Evolutionary conservation across 371 early-diverging fungal genomes (phyloP).

Genomic region (Rhizopus stolonifer): DNA sequence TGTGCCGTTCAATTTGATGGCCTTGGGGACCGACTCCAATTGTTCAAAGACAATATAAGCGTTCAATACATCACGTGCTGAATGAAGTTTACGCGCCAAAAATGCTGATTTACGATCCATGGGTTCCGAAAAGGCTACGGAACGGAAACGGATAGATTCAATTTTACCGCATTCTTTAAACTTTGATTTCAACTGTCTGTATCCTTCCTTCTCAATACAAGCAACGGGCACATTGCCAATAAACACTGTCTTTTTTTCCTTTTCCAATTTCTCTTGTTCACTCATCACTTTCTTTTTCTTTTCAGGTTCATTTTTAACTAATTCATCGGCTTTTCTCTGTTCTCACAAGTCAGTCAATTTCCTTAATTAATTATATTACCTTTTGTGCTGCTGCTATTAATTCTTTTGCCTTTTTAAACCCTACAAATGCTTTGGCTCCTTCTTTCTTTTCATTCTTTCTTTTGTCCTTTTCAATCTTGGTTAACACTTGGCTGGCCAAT

Average conservation of each 20-base stretch:
- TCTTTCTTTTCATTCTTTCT: slow-evolving; percentile 27
- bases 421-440: slow-evolving; percentile 31
- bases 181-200: slow-evolving; percentile 60
- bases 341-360: slow-evolving; percentile 7
- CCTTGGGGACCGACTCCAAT: slow-evolving; percentile 63
- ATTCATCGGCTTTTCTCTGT: slow-evolving; percentile 23
- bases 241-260: slow-evolving; percentile 69
- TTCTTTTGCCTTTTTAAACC: slow-evolving; percentile 34
- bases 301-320: slow-evolving; percentile 15
- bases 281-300: slow-evolving; percentile 28
- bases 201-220: slow-evolving; percentile 60
- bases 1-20: slow-evolving; percentile 72
- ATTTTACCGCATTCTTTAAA: slow-evolving; percentile 76
- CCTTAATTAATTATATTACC: slow-evolving; percentile 20
- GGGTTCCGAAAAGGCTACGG: slow-evolving; percentile 73
- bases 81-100: slow-evolving; percentile 75
- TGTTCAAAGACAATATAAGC: slow-evolving; percentile 84
- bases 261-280: slow-evolving; percentile 52
- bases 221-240: slow-evolving; percentile 78
- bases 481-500: slow-evolving; percentile 6
- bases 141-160: slow-evolving; percentile 88
- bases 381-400: slow-evolving; percentile 28
- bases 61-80: slow-evolving; percentile 80
- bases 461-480: slow-evolving; percentile 22
- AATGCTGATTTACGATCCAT: slow-evolving; percentile 76